Conservation (phyloP, 2,329 filamentous ascomycete species). For the Leptodontidium sp. region DNA sequence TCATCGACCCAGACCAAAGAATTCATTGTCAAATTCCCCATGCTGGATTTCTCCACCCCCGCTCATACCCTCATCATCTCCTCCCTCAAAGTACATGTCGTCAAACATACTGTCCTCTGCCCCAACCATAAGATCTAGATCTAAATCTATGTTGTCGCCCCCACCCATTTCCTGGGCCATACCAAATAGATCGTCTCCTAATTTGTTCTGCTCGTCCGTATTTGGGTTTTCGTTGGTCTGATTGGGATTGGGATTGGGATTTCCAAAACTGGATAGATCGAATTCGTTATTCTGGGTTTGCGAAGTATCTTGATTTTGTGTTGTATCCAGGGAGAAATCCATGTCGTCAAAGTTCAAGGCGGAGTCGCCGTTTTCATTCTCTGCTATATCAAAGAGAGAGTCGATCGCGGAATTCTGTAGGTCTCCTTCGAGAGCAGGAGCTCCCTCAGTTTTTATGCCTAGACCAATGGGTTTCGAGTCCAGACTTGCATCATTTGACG, state of each 20-base stretch:
- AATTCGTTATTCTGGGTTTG: slow-evolving; percentile 42
- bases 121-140: slow-evolving; percentile 59
- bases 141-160: slow-evolving; percentile 52
- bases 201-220: slow-evolving; percentile 31
- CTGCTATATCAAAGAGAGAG: slow-evolving; percentile 42
- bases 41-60: slow-evolving; percentile 42
- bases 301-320: slow-evolving; percentile 33
- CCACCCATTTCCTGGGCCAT: slow-evolving; percentile 20
- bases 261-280: slow-evolving; percentile 45
- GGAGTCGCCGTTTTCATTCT: slow-evolving; percentile 31
- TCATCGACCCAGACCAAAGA: slow-evolving; percentile 39
- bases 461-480: slow-evolving; percentile 37
- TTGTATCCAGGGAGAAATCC: slow-evolving; percentile 40
- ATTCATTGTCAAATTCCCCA: slow-evolving; percentile 43
- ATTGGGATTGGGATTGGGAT: slow-evolving; percentile 51
- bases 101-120: slow-evolving; percentile 45
- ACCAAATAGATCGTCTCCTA: slow-evolving; percentile 39
- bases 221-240: slow-evolving; percentile 37
- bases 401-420: slow-evolving; percentile 42
- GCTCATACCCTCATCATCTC: slow-evolving; percentile 34
- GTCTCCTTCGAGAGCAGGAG: slow-evolving; percentile 29
- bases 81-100: slow-evolving; percentile 42
- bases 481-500: slow-evolving; percentile 25
- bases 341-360: slow-evolving; percentile 42
- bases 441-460: slow-evolving; percentile 39